Base-by-base conservation (phyloP, 306 rosid species). In the Vicia sativa region DNA sequence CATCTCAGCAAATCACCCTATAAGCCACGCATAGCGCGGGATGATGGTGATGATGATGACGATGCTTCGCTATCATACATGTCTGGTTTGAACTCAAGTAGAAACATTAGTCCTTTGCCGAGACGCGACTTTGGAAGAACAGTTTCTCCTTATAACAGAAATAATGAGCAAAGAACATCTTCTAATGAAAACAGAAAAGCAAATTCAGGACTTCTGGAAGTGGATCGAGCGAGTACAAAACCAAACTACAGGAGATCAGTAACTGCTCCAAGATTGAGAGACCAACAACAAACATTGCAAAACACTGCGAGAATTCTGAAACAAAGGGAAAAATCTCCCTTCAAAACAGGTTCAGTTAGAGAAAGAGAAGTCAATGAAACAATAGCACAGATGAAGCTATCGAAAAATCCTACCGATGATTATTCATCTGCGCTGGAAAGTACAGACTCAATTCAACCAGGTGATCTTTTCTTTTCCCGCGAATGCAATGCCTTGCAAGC, bases 381-480 rank as follows among this genome's bases (percentile, higher is more conserved):
- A 79, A 74, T 87, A 63, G 93, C 87, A 3, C 37, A 76, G 57
- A 88, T 78, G 46, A 87, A 78, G 73, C 74, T 86, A 8, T 26
- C 79, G 11, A 56, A 34, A 14, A 76, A 73, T 23, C 72, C 75
- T 5, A 68, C 2, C 11, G 58, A n/a, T 18, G 62, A 15, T 37
- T 55, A 73, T 52, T 37, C 62, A 11, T 62, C 81, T 4, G 69
- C 48, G 41, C 68, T 62, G 4, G 88, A 79, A 35, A 89, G 85
- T 41, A 76, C 80, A 3, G 98, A 85, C 10, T 89, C 96, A 0
- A 77, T 82, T 77, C 62, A 87, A 11, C 79, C 89, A 0, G 98
- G 91, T 60, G 93, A 90, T 66, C 87, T 92, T 68, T 92, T 92
- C 81, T 92, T 89, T 69, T 89, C 96, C 9, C 83, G 84, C 0